Base-by-base conservation (phyloP, 2,329 filamentous ascomycete genomes). In the Cordyceps tenuipes region DNA sequence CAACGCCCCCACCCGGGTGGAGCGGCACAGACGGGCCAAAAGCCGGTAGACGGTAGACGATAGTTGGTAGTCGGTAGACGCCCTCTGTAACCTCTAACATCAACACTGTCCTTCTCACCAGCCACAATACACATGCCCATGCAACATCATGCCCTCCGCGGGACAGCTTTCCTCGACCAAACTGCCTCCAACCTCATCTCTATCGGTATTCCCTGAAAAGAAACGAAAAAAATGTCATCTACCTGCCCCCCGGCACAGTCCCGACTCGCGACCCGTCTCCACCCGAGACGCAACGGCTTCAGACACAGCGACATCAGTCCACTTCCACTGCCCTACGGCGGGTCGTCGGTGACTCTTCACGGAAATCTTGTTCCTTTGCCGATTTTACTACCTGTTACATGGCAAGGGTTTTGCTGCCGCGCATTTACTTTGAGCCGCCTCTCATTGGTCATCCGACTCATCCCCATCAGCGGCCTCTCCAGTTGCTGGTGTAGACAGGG, bases 371-470 rank as follows among this genome's bases (percentile, higher is more conserved):
- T 47, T 56, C 31, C 2, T 56, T 39, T n/a, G 1, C 17, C 5
- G 1, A 5, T 2, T 34, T 23, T 3, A 1, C 21, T 39, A 12
- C 3, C 4, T n/a, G 4, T 23, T 23, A 3, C n/a, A 26, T 5
- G 17, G 26, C 26, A 4, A 21, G n/a, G n/a, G 8, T 29, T 6
- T 15, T 7, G 2, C 29, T 21, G 31, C 43, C 15, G 49, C 15
- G 39, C 39, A 43, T 49, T 49, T 41, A 2, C 46, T 50, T 41
- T 57, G 31, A 29, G 44, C 12, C 19, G 10, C 44, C 15, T 50
- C 55, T 31, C 9, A 57, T 57, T 57, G 55, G 55, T 9, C n/a
- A 10, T n/a, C n/a, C n/a, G n/a, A n/a, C n/a, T n/a, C n/a, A n/a
- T 29, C 21, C 10, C 6, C 15, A n/a, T 17, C 3, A 15, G 7